A percentile compares a stretch with the other conserved stretches of the same genome.
Conservation (phyloP, 2,329 filamentous ascomycete species). For the Boeremia exigua region DNA sequence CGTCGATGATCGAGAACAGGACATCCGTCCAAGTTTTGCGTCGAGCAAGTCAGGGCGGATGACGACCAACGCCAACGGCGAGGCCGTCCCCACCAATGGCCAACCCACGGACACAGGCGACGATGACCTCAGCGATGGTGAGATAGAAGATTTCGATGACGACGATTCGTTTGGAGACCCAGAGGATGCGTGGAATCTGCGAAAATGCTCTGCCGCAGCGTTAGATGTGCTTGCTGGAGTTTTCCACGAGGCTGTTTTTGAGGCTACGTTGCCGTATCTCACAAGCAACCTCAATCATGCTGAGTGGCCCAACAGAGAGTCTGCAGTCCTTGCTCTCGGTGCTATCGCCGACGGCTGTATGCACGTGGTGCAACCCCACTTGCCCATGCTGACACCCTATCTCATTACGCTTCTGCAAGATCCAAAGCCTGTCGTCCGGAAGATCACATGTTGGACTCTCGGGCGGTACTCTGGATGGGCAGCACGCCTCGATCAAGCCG, state of each 20-base stretch:
- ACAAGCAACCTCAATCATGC: conserved; percentile 85
- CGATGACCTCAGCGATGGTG: conserved; percentile 84
- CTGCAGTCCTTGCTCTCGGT: conserved; percentile 90
- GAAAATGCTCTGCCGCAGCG: conserved; percentile 95
- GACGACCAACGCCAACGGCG: conserved; percentile 57
- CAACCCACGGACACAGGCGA: conserved; percentile 50
- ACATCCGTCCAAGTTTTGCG: conserved; percentile 92
- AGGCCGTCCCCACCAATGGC: conserved; percentile 51
- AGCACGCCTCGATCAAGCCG: conserved; percentile 70
- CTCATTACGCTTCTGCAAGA: conserved; percentile 86
- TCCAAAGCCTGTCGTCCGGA: conserved; percentile 84
- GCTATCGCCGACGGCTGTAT: conserved; percentile 96
- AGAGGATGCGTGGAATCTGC: conserved; percentile 91
- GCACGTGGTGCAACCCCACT: conserved; percentile 84
- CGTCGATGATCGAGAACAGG: conserved; percentile 84
- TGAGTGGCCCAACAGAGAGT: conserved; percentile 92
- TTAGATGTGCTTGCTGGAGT: conserved; percentile 92
- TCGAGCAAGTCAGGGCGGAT: conserved; percentile 69
- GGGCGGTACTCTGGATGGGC: conserved; percentile 95
- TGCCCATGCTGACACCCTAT: conserved; percentile 89
- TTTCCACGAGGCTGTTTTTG: conserved; percentile 86
- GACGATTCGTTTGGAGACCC: conserved; percentile 76
- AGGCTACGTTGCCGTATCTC: conserved; percentile 89
- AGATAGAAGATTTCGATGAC: conserved; percentile 76
- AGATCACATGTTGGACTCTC: conserved; percentile 98